Conservation (phyloP, 176 grass and related monocot species). For the Musa acuminata region DNA sequence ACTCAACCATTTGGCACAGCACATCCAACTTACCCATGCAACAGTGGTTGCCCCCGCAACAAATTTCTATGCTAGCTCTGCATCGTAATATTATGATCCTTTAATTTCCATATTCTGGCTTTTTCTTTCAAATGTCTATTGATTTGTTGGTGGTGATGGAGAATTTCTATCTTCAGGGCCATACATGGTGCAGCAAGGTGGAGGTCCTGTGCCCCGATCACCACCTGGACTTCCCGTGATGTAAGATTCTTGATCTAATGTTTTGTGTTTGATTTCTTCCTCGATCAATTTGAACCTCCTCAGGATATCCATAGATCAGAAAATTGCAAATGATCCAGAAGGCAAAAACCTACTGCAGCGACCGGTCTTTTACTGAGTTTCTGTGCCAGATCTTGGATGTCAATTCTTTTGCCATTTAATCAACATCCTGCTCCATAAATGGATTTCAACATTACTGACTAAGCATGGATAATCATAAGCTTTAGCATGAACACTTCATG, state of each 20-base stretch:
- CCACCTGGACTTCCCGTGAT: constrained; percentile 20
- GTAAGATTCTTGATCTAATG: constrained; percentile 27
- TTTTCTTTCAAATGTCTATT: constrained; percentile 1
- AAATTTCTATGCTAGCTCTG: constrained; percentile 11
- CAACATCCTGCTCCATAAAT: not conserved
- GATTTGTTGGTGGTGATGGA: constrained; percentile 8
- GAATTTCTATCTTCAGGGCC: constrained; percentile 23
- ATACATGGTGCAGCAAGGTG: constrained; percentile 29
- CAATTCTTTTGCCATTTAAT: not conserved
- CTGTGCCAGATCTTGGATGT: no score
- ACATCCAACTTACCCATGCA: constrained; percentile 18
- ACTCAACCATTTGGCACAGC: not conserved
- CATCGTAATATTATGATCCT: constrained; percentile 29
- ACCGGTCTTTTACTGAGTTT: no score
- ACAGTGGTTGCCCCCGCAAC: constrained; percentile 25
- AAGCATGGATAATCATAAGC: not conserved
- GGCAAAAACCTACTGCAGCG: not conserved
- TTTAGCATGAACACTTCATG: not conserved
- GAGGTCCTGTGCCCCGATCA: constrained; percentile 25
- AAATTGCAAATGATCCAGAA: not conserved
- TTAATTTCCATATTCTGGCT: constrained; percentile 11
- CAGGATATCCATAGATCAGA: no score
- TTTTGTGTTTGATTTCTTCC: constrained; percentile 3
- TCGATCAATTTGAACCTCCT: not conserved
- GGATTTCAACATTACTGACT: not conserved